phyloP scores from a whole-genome alignment of 495 filamentous ascomycete genomes.

The Chaetomium tenue region DNA sequence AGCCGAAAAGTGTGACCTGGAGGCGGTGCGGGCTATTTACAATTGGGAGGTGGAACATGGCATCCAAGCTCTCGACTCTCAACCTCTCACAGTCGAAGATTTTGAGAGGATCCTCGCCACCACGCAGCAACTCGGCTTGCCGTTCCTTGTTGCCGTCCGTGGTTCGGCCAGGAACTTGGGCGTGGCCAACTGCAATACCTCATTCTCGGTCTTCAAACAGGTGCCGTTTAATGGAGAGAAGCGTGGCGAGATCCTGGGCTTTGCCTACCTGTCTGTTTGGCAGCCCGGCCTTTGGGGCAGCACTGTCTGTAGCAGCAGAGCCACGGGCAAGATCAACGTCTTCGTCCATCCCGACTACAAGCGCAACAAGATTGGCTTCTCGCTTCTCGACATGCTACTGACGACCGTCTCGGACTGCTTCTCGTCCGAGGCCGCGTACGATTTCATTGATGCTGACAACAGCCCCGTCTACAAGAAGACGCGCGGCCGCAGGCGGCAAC shows the following conservation, averaged over 20 bases:
- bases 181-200: conserved; percentile 8
- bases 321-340: conserved; percentile 34
- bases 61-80: conserved; percentile 35
- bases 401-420: conserved; percentile 30
- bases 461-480: conserved; percentile 26
- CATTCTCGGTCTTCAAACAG: neutral
- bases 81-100: conserved; percentile 22
- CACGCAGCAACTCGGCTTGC: conserved; percentile 30
- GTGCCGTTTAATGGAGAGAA: neutral
- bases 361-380: conserved; percentile 38
- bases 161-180: conserved; percentile 24
- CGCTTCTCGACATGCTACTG: conserved; percentile 41
- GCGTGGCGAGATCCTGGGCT: conserved; percentile 36
- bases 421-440: conserved; percentile 26
- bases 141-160: conserved; percentile 44
- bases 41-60: conserved; percentile 39
- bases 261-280: conserved; percentile 36
- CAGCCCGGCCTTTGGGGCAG: conserved; percentile 29
- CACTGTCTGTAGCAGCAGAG: conserved; percentile 25
- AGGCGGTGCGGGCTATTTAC: conserved; percentile 36
- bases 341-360: conserved; percentile 39
- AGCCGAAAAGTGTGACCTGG: conserved; percentile 34
- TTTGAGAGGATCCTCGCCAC: conserved; percentile 32
- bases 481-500: conserved; percentile 26
- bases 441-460: conserved; percentile 33